Percentiles rank a stretch among this genome's conserved stretches.
Conservation (phyloP, 768 basidiomycete genomes). For the Lactarius indigo region DNA sequence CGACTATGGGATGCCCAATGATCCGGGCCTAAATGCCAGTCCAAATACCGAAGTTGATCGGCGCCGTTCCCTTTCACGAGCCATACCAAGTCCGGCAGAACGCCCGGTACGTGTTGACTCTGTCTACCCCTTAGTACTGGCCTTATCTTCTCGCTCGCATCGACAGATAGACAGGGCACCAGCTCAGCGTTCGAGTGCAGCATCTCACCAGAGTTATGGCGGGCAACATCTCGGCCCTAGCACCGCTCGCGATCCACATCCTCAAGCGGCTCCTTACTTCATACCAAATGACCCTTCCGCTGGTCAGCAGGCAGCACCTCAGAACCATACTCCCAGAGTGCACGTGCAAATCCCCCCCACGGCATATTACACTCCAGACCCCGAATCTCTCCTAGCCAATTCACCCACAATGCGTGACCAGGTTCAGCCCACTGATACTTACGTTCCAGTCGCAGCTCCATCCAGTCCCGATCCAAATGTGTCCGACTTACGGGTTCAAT, state of each 20-base stretch:
- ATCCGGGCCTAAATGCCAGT: neutral
- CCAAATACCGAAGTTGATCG: neutral
- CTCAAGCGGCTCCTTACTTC: neutral
- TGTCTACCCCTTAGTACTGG: no score
- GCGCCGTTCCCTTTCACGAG: neutral
- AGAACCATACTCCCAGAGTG: neutral
- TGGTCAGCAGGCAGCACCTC: neutral
- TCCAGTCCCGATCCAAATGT: neutral
- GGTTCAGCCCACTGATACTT: neutral
- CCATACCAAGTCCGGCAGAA: neutral
- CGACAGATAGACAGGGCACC: neutral
- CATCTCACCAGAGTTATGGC: neutral
- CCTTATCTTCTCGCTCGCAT: neutral
- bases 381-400: conserved; percentile 2
- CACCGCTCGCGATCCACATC: neutral
- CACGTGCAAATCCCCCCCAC: conserved; percentile 17
- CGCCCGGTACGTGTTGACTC: conserved; percentile 6
- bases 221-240: neutral
- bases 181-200: neutral
- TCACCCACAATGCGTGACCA: neutral
- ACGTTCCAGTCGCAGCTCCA: neutral
- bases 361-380: conserved; percentile 4
- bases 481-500: neutral
- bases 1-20: neutral
- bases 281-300: neutral